Evolutionary conservation across 805 yeast genomes (phyloP).

Genomic region (Myxozyma vanderwaltii): DNA sequence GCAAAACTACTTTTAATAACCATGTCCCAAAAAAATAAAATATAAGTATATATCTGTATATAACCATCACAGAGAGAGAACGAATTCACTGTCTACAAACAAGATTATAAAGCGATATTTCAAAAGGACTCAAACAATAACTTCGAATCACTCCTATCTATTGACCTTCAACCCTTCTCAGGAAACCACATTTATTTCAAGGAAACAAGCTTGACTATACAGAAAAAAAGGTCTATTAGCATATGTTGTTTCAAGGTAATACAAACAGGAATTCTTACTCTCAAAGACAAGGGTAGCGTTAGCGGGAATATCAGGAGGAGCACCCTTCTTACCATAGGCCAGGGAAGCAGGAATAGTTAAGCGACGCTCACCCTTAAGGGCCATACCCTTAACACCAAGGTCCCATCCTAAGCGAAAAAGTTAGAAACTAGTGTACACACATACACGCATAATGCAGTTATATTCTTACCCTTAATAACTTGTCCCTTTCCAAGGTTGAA

Average conservation of each 20-base stretch:
- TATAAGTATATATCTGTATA: neutral
- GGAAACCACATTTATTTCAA: slow-evolving; percentile 13
- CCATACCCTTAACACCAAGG: slow-evolving; percentile 97
- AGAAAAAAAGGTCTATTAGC: too few species aligned
- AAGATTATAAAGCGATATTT: too few species aligned
- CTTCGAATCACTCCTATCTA: too few species aligned
- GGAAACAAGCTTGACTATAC: slow-evolving; percentile 19
- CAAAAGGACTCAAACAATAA: too few species aligned
- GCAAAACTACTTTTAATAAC: slow-evolving; percentile 12
- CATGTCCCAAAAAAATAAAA: slow-evolving; percentile 13
- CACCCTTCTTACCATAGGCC: slow-evolving; percentile 92
- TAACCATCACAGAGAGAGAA: too few species aligned
- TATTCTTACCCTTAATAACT: slow-evolving; percentile 77
- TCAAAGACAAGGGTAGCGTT: slow-evolving; percentile 96
- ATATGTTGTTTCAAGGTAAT: neutral
- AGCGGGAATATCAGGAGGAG: slow-evolving; percentile 93
- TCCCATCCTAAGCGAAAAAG: slow-evolving; percentile 58
- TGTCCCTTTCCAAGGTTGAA: slow-evolving; percentile 95
- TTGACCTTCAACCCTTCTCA: neutral
- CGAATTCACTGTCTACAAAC: too few species aligned
- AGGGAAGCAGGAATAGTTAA: slow-evolving; percentile 91
- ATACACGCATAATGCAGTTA: neutral
- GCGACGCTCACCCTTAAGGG: slow-evolving; percentile 98
- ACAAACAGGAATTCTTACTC: slow-evolving; percentile 41
- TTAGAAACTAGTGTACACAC: neutral